Evolutionary conservation across 2,329 filamentous ascomycete species (phyloP).

Genomic region (Talaromyces sp.): DNA sequence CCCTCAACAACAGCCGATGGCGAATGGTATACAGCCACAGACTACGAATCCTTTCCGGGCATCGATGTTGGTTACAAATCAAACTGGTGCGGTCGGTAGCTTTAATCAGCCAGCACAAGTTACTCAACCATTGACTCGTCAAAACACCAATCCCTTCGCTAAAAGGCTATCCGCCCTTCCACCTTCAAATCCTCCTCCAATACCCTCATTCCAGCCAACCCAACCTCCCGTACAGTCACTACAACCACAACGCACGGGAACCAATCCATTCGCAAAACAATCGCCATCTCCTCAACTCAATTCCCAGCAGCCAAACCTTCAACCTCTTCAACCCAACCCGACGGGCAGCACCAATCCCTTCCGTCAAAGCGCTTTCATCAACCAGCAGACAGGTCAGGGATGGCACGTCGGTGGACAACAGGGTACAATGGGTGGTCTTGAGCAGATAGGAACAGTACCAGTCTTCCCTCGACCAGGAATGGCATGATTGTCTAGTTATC

Average conservation of each 20-base stretch:
- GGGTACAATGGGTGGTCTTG: constrained; percentile 71
- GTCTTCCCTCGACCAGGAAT: constrained; percentile 77
- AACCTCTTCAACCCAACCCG: constrained; percentile 64
- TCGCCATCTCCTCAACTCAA: constrained; percentile 41
- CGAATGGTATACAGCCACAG: constrained; percentile 34
- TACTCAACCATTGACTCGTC: constrained; percentile 52
- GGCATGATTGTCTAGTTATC: not conserved
- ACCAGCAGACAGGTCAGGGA: constrained; percentile 79
- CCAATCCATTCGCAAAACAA: constrained; percentile 67
- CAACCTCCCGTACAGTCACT: constrained; percentile 43
- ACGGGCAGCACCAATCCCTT: constrained; percentile 95
- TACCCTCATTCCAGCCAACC: constrained; percentile 32
- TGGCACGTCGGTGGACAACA: constrained; percentile 76
- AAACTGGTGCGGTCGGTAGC: constrained; percentile 46
- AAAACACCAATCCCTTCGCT: constrained; percentile 85
- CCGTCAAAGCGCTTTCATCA: constrained; percentile 83
- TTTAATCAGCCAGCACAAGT: constrained; percentile 39
- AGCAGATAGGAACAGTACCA: constrained; percentile 73
- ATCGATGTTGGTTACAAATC: constrained; percentile 65
- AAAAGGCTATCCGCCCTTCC: constrained; percentile 50
- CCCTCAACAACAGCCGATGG: constrained; percentile 42
- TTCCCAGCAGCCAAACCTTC: constrained; percentile 31
- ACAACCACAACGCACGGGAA: constrained; percentile 62
- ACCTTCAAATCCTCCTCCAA: constrained; percentile 17
- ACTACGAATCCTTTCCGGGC: constrained; percentile 91